Evolutionary conservation across 2,329 filamentous ascomycete genomes (phyloP), one percentile per base, ranked within the genome.

Genomic region (Ophiostoma australiae): DNA sequence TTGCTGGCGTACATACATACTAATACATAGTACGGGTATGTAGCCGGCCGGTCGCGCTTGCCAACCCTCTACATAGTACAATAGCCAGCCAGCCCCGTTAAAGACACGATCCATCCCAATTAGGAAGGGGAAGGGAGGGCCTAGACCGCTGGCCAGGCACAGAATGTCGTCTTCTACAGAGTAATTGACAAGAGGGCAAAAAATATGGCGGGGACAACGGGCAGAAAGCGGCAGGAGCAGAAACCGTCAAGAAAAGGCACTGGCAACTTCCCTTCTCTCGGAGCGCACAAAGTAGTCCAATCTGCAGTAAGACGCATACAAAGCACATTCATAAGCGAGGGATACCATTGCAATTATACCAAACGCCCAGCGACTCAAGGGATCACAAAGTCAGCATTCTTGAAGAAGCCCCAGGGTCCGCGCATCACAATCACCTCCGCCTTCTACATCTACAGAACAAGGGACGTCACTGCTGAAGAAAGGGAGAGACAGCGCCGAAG

Each of bases 41-140:
- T n/a, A 61, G 37, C 20, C 44, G 44, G 61, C 61, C 61, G 61
- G 61, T 33, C 33, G 61, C 31, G 4, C 61, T 20, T 66, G 61
- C n/a, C 20, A 48, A 20, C 44, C 20, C 44, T 48, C 20, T 17
- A 48, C n/a, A n/a, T n/a, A n/a, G n/a, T n/a, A n/a, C 20, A 48
- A 48, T 48, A 48, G 44, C 41, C 15, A 27, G n/a, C 52, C n/a
- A 58, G 52, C n/a, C 52, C 37, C 39, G 23, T 41, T 63, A 58
- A 39, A 66, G 58, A 39, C 70, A 63, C 69, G 33, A 68, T 69
- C 70, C 39, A 70, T 70, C 70, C 70, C 55, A 71, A 69, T 68
- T 58, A 67, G 70, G 70, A 71, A 69, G 58, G 70, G 67, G 20
- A 31, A 69, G 70, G 52, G 55, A 68, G 67, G 70, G 63, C 70